Evolutionary conservation across 2,329 filamentous ascomycete species (phyloP).

Genomic region (Cercospora sp.): DNA sequence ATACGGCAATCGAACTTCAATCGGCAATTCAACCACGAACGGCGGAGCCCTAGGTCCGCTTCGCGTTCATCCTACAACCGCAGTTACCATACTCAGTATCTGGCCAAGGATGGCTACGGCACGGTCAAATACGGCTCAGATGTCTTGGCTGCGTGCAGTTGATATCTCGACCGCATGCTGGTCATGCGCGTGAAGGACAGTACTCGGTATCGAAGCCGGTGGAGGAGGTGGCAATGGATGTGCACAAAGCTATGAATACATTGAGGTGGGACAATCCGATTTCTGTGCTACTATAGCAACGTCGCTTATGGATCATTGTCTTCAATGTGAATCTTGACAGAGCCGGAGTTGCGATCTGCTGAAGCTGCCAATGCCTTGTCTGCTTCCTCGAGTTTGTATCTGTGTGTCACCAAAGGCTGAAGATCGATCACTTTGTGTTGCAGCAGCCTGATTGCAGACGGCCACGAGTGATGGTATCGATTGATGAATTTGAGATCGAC

Average conservation of each 20-base stretch:
- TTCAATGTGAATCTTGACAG: constrained; percentile 62
- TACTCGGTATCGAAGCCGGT: not conserved
- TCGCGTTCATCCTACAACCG: not conserved
- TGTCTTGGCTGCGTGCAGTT: not conserved
- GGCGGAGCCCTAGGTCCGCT: not conserved
- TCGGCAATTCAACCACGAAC: not conserved
- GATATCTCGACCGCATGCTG: not conserved
- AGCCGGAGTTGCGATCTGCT: constrained; percentile 54
- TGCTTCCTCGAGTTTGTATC: constrained; percentile 62
- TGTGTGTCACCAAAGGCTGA: constrained; percentile 63
- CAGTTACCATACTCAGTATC: not conserved
- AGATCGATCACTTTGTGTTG: constrained; percentile 61
- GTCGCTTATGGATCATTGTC: constrained; percentile 40
- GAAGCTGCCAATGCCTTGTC: constrained; percentile 58
- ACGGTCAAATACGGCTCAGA: not conserved
- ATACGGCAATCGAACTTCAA: not conserved
- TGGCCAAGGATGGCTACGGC: constrained; percentile 11
- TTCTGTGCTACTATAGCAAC: not conserved
- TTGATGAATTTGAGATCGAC: constrained; percentile 69
- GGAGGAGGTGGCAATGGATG: not conserved
- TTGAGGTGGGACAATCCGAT: not conserved
- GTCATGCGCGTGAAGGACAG: not conserved
- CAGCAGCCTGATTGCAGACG: constrained; percentile 62
- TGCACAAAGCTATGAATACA: not conserved
- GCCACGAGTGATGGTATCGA: constrained; percentile 69